phyloP scores from a whole-genome alignment of 139 green algal species.

The Chlorella vulgaris region DNA sequence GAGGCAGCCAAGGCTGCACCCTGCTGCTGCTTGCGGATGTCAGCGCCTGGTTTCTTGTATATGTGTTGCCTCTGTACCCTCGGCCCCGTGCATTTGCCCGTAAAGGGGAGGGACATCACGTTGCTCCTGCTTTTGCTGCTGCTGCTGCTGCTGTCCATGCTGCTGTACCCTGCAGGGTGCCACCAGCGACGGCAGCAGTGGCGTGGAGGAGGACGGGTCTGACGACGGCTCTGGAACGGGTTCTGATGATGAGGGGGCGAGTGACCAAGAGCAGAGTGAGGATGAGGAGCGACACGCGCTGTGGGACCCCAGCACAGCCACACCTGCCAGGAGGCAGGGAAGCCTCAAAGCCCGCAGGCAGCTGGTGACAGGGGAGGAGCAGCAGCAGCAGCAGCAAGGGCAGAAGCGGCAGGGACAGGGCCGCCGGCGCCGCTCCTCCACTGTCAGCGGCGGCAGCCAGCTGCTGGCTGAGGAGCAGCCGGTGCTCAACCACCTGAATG shows the following conservation, averaged over 20 bases:
- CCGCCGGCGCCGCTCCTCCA: neutral
- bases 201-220: constrained; percentile 45
- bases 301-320: constrained; percentile 58
- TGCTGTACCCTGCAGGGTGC: neutral
- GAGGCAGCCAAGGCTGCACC: too few relatives aligned
- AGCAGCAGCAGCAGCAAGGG: neutral
- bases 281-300: constrained; percentile 44
- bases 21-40: neutral
- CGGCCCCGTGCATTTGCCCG: too few relatives aligned
- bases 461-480: constrained; percentile 38
- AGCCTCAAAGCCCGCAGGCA: neutral
- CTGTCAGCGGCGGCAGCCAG: neutral
- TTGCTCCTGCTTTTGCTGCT: too few relatives aligned
- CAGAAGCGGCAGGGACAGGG: neutral
- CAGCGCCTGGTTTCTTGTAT: neutral
- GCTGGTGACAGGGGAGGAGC: too few relatives aligned
- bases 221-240: constrained; percentile 10
- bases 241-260: constrained; percentile 51
- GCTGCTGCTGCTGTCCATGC: too few relatives aligned
- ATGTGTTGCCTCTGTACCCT: too few relatives aligned
- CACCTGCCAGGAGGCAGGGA: constrained; percentile 43
- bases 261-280: constrained; percentile 27
- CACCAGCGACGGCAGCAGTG: neutral
- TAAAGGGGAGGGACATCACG: too few relatives aligned
- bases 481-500: constrained; percentile 62